Evolutionary conservation across 169 alveolate genomes (phyloP).

Genomic region (Amoebophrya sp.): DNA sequence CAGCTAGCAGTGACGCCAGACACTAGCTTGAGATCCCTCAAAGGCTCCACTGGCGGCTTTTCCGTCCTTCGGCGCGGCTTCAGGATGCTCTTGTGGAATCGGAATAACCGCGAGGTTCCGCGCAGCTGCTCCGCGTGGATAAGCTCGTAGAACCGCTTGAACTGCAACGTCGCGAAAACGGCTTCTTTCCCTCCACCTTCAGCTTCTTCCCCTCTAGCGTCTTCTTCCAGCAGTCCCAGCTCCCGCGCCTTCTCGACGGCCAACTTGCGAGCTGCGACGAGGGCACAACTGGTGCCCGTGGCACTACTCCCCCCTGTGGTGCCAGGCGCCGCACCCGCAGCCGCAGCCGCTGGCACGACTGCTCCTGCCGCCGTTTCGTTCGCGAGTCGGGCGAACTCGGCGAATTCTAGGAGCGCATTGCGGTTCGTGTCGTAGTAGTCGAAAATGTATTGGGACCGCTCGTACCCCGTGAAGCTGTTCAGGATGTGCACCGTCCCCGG

Average conservation of each 20-base stretch:
- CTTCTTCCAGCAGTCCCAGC: not conserved
- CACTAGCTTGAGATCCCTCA: too few relatives aligned
- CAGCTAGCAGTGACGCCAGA: too few relatives aligned
- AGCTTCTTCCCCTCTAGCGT: too few relatives aligned
- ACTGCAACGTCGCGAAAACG: not conserved
- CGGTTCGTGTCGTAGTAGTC: conserved; percentile 16
- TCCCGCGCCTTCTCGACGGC: not conserved
- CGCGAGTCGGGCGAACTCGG: not conserved
- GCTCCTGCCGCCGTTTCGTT: not conserved
- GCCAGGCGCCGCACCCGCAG: not conserved
- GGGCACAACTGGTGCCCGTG: too few relatives aligned
- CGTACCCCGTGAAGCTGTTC: conserved; percentile 22
- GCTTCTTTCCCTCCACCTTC: too few relatives aligned
- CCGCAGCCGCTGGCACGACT: too few relatives aligned
- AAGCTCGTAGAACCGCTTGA: not conserved
- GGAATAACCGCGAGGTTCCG: not conserved
- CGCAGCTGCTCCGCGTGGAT: not conserved
- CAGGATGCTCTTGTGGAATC: not conserved
- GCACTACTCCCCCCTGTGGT: not conserved
- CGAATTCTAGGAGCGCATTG: not conserved
- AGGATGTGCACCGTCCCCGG: conserved; percentile 20
- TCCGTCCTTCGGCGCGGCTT: not conserved
- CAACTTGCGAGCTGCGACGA: not conserved
- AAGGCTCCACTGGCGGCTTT: too few relatives aligned
- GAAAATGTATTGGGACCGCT: conserved; percentile 5